phyloP scores from a whole-genome alignment of 2,329 filamentous ascomycete species.

The Davidsoniella neocaledoniae region DNA sequence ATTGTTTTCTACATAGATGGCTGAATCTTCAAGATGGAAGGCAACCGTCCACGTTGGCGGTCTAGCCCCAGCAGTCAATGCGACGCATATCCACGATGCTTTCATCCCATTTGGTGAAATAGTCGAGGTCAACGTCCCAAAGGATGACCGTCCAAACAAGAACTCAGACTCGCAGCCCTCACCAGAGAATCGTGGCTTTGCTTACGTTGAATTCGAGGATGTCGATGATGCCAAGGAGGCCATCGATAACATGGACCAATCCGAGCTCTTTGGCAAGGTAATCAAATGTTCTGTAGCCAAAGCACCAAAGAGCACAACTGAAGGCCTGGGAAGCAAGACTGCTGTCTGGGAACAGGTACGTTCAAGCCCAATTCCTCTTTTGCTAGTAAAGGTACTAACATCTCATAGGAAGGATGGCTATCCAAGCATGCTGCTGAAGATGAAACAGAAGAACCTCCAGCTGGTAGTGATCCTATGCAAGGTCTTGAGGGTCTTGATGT shows the following conservation, averaged over 20 bases:
- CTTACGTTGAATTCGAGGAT: conserved; percentile 88
- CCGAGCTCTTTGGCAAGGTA: conserved; percentile 80
- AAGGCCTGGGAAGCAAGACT: conserved; percentile 80
- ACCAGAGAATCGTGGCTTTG: conserved; percentile 70
- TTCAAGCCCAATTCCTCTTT: not conserved
- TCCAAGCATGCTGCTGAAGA: conserved; percentile 77
- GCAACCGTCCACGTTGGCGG: conserved; percentile 86
- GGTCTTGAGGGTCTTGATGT: conserved; percentile 85
- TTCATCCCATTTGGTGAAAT: conserved; percentile 97
- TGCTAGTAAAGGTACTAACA: conserved; percentile 4
- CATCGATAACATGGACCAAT: conserved; percentile 98
- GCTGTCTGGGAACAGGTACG: conserved; percentile 91
- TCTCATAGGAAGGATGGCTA: conserved; percentile 70
- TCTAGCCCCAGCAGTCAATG: conserved; percentile 61
- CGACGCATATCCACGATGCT: conserved; percentile 63
- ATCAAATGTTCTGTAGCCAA: conserved; percentile 89
- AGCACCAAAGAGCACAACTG: conserved; percentile 71
- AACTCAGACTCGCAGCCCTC: not conserved
- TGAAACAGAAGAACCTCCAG: conserved; percentile 36
- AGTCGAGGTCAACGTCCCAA: conserved; percentile 75
- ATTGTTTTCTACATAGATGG: conserved; percentile 36
- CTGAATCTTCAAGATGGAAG: conserved; percentile 70
- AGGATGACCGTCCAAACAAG: conserved; percentile 59
- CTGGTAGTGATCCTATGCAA: conserved; percentile 77
- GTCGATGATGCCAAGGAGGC: conserved; percentile 77